phyloP scores from a whole-genome alignment of 352 stramenopile species.

The Phytophthora pinifolia region DNA sequence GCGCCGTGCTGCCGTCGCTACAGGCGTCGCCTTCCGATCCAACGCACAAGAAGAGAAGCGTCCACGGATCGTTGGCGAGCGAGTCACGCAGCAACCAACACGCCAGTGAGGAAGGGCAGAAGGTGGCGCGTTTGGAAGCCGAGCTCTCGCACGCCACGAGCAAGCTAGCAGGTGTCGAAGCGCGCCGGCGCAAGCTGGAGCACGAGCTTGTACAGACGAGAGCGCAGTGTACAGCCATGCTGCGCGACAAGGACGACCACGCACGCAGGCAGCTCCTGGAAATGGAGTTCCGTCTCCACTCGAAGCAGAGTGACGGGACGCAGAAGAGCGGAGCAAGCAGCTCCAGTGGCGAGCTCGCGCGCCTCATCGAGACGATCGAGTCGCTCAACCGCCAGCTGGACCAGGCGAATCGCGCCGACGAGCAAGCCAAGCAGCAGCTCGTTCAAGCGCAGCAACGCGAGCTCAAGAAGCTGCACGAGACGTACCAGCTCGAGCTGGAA shows the following conservation, averaged over 20 bases:
- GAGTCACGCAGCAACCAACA: conserved; percentile 18
- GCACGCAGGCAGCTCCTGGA: conserved; percentile 55
- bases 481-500: conserved; percentile 71
- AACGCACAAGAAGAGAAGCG: conserved; percentile 22
- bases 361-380: conserved; percentile 77
- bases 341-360: conserved; percentile 41
- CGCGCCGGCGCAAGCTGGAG: conserved; percentile 40
- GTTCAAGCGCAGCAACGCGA: conserved; percentile 47
- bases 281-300: conserved; percentile 40
- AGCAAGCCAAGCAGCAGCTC: conserved; percentile 40
- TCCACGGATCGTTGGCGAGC: background rate
- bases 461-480: conserved; percentile 61
- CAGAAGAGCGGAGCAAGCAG: conserved; percentile 7
- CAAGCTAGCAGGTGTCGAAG: conserved; percentile 29
- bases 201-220: conserved; percentile 47
- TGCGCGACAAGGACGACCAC: conserved; percentile 63
- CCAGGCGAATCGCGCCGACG: conserved; percentile 37
- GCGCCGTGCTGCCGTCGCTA: conserved; percentile 22
- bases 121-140: too few species aligned
- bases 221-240: conserved; percentile 33
- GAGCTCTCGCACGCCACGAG: conserved; percentile 34
- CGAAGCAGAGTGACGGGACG: conserved; percentile 38
- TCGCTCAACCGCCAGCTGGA: conserved; percentile 62
- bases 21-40: background rate
- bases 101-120: too few species aligned